These are phyloP conservation scores for Tilletiopsis washingtonensis DNA, from an alignment of 1,284 basidiomycete genomes.

Conservation along the genomic window DNA sequence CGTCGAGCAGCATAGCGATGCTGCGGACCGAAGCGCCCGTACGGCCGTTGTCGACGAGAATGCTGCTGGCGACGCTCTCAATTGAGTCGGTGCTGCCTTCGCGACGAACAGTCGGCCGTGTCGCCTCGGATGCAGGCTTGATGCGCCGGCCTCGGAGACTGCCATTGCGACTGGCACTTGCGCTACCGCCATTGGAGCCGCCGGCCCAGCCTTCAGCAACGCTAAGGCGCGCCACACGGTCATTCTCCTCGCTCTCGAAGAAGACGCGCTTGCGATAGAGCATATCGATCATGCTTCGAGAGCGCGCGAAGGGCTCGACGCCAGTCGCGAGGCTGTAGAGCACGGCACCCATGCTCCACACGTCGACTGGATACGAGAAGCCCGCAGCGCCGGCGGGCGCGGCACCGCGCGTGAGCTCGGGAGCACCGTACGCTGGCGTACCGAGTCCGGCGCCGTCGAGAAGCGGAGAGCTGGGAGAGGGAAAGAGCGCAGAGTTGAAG, in stretches of 20 bases:
- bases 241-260: slow-evolving; percentile 41
- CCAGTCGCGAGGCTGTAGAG: slow-evolving; percentile 42
- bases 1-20: slow-evolving; percentile 24
- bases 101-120: slow-evolving; percentile 3
- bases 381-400: background rate
- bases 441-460: slow-evolving; percentile 37
- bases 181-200: slow-evolving; percentile 12
- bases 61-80: slow-evolving; percentile 27
- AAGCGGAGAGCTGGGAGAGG: slow-evolving; percentile 25
- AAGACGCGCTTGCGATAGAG: slow-evolving; percentile 38
- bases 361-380: slow-evolving; percentile 37
- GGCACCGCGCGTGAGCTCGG: slow-evolving; percentile 27
- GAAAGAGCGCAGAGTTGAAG: slow-evolving; percentile 44
- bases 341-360: slow-evolving; percentile 40
- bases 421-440: slow-evolving; percentile 43
- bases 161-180: slow-evolving; percentile 15
- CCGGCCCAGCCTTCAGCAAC: slow-evolving; percentile 19
- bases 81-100: slow-evolving; percentile 31
- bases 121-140: slow-evolving; percentile 1
- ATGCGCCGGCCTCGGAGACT: slow-evolving; percentile 15
- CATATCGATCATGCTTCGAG: slow-evolving; percentile 38
- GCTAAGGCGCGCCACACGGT: slow-evolving; percentile 24
- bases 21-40: slow-evolving; percentile 2
- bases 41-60: background rate
- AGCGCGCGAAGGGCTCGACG: slow-evolving; percentile 34